Evolutionary conservation across 345 rosid genomes (phyloP), one percentile per base, ranked within the genome.

Genomic region (Reutealis trisperma): DNA sequence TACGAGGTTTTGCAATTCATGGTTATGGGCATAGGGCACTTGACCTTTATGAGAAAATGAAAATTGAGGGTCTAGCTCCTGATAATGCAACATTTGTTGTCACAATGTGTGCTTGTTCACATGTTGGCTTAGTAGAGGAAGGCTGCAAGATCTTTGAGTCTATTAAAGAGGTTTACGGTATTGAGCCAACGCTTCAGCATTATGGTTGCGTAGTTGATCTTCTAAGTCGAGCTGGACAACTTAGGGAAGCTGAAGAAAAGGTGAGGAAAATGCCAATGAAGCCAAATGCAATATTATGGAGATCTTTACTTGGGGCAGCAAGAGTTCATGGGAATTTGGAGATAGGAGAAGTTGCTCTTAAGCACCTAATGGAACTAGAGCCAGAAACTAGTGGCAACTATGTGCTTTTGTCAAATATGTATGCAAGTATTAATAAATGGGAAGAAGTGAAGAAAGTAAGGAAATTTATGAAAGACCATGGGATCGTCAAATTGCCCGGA

Each of bases 181-280:
- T 84, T 16, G 86, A 86, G 74, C 92, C 97, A 58, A 89, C 74
- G 18, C 83, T 88, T 16, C 91, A 89, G 77, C 97, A 90, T 52
- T 90, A 89, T 68, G 90, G 97, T 4, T 90, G 91, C 76, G 65
- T 88, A 44, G 88, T 89, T 58, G 93, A 92, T 79, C 87, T 90
- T 75, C 83, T 92, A 24, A 90, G 91, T 41, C 85, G 92, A 75
- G 84, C 88, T 0, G 94, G 96, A 18, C 63, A 76, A 75, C 71
- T 90, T 14, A 71, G n/a, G 58, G 97, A 90, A 72, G 93, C 92
- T 0, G 84, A 86, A 76, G 85, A 88, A 58, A 80, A 59, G 78
- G 76, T 89, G 22, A 77, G 62, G 79, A 78, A 69, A 52, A 90
- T 90, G 94, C 93, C 92, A 1, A 79, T 89, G 92, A 83, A 88